A percentile compares a stretch with the other conserved stretches of the same genome.
These are phyloP conservation scores for Neurospora sp. DNA, from an alignment of 495 filamentous ascomycete species.

Conservation along the genomic window DNA sequence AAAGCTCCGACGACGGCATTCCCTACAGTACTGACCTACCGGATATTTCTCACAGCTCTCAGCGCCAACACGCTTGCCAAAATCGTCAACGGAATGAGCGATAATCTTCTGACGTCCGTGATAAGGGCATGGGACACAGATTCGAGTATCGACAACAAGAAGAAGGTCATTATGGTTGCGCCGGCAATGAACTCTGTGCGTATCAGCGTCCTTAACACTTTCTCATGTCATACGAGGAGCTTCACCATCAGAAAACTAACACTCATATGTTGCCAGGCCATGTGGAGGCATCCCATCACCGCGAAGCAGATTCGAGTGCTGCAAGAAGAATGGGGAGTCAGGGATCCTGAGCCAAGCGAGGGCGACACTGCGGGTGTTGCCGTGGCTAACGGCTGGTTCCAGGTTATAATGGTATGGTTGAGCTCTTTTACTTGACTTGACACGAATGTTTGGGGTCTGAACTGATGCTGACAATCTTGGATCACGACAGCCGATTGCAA, in stretches of 20 bases:
- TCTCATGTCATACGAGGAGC: background rate
- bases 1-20: background rate
- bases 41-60: constrained; percentile 9
- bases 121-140: constrained; percentile 85
- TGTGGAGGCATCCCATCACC: constrained; percentile 83
- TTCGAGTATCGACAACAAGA: constrained; percentile 43
- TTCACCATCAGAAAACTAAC: background rate
- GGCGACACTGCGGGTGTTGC: constrained; percentile 15
- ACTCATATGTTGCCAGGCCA: constrained; percentile 33
- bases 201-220: background rate
- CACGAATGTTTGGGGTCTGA: background rate
- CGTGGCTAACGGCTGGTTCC: constrained; percentile 54
- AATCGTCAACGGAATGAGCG: constrained; percentile 22
- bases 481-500: constrained; percentile 11
- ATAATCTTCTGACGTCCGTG: constrained; percentile 47
- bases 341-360: constrained; percentile 39
- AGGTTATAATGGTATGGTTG: constrained; percentile 47
- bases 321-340: constrained; percentile 60
- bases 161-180: constrained; percentile 52
- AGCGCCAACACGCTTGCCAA: constrained; percentile 74
- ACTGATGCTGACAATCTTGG: background rate
- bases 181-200: constrained; percentile 29
- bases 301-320: constrained; percentile 56
- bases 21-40: background rate
- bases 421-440: background rate